These are phyloP conservation scores for Geranium incanum DNA, from an alignment of 441 rosid genomes.

Conservation along the genomic window DNA sequence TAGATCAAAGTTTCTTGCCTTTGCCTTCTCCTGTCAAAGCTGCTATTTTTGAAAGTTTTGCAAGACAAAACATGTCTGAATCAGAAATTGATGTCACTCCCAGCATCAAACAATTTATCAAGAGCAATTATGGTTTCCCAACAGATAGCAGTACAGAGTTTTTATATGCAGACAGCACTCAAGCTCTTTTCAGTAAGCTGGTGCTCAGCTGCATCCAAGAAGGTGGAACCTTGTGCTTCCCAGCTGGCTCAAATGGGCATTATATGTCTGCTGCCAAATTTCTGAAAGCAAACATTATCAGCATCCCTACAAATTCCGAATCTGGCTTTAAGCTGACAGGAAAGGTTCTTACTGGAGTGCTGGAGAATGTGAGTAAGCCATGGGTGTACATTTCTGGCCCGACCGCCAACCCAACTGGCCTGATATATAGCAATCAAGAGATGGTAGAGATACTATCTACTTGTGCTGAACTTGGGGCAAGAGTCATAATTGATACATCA, in stretches of 20 bases:
- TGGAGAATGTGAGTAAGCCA: slow-evolving; percentile 53
- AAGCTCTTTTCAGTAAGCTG: slow-evolving; percentile 68
- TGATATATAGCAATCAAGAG: slow-evolving; percentile 65
- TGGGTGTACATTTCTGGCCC: slow-evolving; percentile 94
- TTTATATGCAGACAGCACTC: slow-evolving; percentile 66
- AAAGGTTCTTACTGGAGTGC: slow-evolving; percentile 33
- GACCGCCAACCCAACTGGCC: slow-evolving; percentile 74
- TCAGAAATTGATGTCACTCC: slow-evolving; percentile 72
- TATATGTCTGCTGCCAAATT: slow-evolving; percentile 73
- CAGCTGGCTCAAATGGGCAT: slow-evolving; percentile 76
- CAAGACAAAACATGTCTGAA: slow-evolving; percentile 78
- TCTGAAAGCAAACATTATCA: slow-evolving; percentile 52
- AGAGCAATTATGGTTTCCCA: slow-evolving; percentile 55
- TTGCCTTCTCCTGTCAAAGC: slow-evolving; percentile 69
- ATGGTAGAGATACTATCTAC: slow-evolving; percentile 48
- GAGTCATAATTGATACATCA: slow-evolving; percentile 74
- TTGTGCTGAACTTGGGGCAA: slow-evolving; percentile 72
- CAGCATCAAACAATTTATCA: slow-evolving; percentile 52
- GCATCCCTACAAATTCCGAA: slow-evolving; percentile 45
- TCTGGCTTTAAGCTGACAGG: slow-evolving; percentile 68
- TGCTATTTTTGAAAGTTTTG: slow-evolving; percentile 83
- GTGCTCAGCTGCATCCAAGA: slow-evolving; percentile 70
- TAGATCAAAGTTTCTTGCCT: slow-evolving; percentile 78
- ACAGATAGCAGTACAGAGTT: slow-evolving; percentile 47
- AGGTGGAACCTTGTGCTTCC: slow-evolving; percentile 85